Percentiles rank a stretch among this genome's conserved stretches.
These are phyloP conservation scores for Fusarium mundagurra DNA, from an alignment of 2,329 filamentous ascomycete species.

Conservation along the genomic window DNA sequence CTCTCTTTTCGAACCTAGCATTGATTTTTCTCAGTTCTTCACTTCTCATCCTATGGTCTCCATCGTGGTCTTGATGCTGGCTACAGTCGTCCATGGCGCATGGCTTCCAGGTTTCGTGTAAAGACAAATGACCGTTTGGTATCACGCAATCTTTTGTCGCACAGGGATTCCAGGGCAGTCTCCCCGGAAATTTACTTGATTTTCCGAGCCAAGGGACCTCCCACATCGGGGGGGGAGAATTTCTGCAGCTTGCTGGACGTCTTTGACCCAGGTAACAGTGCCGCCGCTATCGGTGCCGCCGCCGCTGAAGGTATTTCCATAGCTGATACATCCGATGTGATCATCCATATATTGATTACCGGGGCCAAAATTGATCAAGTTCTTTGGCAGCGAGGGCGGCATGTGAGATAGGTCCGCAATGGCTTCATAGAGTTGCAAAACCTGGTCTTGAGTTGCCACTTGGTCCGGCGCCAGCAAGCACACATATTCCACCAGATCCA, in stretches of 20 bases:
- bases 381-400: neutral
- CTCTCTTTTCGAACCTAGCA: neutral
- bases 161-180: neutral
- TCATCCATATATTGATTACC: neutral
- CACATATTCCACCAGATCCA: too few relatives aligned
- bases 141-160: neutral
- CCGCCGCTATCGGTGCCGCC: too few relatives aligned
- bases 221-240: neutral
- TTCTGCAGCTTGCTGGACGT: neutral
- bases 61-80: neutral
- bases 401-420: neutral
- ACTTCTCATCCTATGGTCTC: neutral
- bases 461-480: too few relatives aligned
- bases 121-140: neutral
- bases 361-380: neutral
- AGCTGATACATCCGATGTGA: too few relatives aligned
- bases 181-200: fast-evolving
- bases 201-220: neutral
- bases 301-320: neutral
- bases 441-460: too few relatives aligned
- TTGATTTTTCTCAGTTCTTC: neutral
- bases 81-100: neutral
- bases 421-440: fast-evolving
- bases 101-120: neutral
- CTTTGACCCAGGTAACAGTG: neutral